phyloP scores from a whole-genome alignment of 805 yeast genomes.

The Cyberlindnera xishuangbannaensis region DNA sequence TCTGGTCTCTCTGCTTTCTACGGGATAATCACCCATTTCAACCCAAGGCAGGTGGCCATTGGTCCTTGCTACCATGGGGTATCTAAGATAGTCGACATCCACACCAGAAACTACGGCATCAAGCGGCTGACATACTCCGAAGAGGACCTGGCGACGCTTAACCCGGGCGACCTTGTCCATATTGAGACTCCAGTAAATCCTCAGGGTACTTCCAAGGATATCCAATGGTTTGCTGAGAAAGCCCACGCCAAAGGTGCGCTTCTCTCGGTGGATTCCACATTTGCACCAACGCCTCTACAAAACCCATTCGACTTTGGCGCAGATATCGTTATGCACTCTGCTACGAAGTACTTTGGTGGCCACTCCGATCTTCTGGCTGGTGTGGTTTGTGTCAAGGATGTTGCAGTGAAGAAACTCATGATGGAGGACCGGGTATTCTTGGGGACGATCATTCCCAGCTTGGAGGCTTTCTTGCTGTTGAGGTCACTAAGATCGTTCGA shows the following conservation, averaged over 20 bases:
- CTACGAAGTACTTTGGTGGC: constrained; percentile 93
- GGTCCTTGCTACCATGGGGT: constrained; percentile 86
- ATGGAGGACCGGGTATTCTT: constrained; percentile 58
- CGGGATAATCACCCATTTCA: constrained; percentile 62
- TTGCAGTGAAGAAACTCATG: constrained; percentile 39
- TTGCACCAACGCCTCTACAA: constrained; percentile 89
- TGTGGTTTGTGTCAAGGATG: constrained; percentile 58
- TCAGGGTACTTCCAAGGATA: constrained; percentile 59
- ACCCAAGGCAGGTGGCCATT: constrained; percentile 70
- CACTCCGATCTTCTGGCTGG: constrained; percentile 91
- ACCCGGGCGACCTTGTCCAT: constrained; percentile 71
- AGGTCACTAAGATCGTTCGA: constrained; percentile 81
- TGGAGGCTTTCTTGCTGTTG: constrained; percentile 68
- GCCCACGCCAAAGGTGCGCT: constrained; percentile 78
- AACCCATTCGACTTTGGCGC: constrained; percentile 80
- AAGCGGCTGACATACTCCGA: constrained; percentile 39
- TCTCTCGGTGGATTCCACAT: constrained; percentile 75
- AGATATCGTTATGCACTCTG: constrained; percentile 88
- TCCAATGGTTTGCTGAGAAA: constrained; percentile 53
- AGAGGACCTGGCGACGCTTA: constrained; percentile 42
- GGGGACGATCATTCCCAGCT: constrained; percentile 75
- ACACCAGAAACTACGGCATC: constrained; percentile 54
- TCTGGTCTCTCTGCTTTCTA: constrained; percentile 80
- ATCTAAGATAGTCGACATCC: constrained; percentile 60
- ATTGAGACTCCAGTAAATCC: constrained; percentile 90